Base-by-base conservation (phyloP, 2,329 filamentous ascomycete species). In the Alternaria incomplexa region DNA sequence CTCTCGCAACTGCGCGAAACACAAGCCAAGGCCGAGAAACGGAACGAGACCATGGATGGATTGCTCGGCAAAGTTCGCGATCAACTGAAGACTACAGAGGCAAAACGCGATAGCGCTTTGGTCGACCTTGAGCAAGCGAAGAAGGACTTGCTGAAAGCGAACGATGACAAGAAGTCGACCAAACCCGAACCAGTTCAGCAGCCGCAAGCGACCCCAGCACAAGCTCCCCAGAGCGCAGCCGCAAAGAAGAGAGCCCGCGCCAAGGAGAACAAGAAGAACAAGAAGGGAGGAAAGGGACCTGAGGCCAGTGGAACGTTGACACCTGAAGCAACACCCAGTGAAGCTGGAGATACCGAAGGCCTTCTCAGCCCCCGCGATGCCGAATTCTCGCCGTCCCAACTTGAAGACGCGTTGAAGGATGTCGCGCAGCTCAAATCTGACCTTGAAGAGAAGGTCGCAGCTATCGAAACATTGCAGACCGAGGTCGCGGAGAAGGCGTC, bases 181-280 rank as follows among this genome's bases (percentile, higher is more conserved):
- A 65, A 71, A 45, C 40, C 65, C 7, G 58, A 70, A 22, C 56
- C 63, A 7, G 26, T 58, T 3, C 58, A 61, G 26, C 64, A 69
- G 43, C 63, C 72, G 7, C 67, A 77, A 58, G 44, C 72, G 12
- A 48, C 63, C 7, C 61, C 66, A 25, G 62, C 71, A 17, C 69
- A 71, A 28, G 54, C 71, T 11, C 72, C 69, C 15, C 74, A 77
- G 4, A 76, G 80, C 13, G 79, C 74, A 13, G 79, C 83, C 11
- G 82, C 82, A 62, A 95, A 93, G 81, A 96, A 93, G 79, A 96
- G 92, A 79, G 96, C 93, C 67, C 57, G 58, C 15, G 84, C 83
- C 69, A 84, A 92, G 77, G 97, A 95, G 84, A 84, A 83, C 69
- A 84, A 92, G 77, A 97, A 95, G 84, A 97, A 96, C 86, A 91